Evolutionary conservation across 768 basidiomycete species (phyloP).

Genomic region (Termitomyces sp.): DNA sequence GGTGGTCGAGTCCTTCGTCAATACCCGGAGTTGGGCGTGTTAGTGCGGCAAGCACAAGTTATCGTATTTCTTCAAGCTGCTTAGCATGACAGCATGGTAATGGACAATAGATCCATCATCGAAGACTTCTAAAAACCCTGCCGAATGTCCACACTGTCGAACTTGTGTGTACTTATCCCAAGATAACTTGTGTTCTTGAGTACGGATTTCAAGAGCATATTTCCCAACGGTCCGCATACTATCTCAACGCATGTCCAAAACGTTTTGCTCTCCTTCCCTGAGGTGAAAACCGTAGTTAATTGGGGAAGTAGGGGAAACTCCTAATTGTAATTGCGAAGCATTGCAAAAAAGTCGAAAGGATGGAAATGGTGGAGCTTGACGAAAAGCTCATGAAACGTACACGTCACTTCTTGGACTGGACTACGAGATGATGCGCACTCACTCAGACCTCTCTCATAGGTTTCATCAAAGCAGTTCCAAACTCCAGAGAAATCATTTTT

Average conservation of each 20-base stretch:
- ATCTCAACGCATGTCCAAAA: not conserved
- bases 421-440: not conserved
- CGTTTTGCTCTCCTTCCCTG: not conserved
- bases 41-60: not conserved
- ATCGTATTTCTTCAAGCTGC: not conserved
- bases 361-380: not conserved
- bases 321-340: not conserved
- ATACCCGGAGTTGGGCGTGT: not conserved
- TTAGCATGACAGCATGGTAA: not conserved
- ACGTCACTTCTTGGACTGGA: not conserved
- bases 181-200: not conserved
- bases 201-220: not conserved
- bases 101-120: not conserved
- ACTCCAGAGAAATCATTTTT: not conserved
- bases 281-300: not conserved
- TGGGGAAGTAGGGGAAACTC: not conserved
- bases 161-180: not conserved
- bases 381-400: not conserved
- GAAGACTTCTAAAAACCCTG: not conserved
- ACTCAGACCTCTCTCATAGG: not conserved
- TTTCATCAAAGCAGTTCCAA: not conserved
- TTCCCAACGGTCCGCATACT: not conserved
- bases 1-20: not conserved
- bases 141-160: not conserved
- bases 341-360: not conserved